These are phyloP conservation scores for Triticum dicoccoides DNA, from an alignment of 176 grass and related monocot species.

Conservation along the genomic window DNA sequence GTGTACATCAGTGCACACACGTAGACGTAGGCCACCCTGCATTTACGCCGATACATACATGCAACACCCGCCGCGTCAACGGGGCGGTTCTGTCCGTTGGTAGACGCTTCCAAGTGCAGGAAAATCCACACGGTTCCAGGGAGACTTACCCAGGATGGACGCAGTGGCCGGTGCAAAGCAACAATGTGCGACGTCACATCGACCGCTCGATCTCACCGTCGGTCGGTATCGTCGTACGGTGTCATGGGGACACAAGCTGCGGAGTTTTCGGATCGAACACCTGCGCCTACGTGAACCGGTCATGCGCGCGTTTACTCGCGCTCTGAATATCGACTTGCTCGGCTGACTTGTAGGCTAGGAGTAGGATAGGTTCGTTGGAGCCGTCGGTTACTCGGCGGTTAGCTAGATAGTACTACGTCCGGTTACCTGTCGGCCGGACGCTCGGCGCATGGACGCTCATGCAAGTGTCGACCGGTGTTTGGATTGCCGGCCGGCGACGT, in stretches of 20 bases:
- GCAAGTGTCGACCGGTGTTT: constrained; percentile 24
- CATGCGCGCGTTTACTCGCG: neutral
- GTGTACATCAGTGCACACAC: neutral
- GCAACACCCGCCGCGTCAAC: neutral
- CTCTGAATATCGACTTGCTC: neutral
- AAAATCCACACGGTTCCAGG: neutral
- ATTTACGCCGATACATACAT: neutral
- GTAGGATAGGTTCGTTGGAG: neutral
- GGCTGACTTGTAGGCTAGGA: neutral
- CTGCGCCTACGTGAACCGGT: neutral
- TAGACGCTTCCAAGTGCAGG: neutral
- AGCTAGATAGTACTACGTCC: neutral
- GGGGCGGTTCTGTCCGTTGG: neutral
- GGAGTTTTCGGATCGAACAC: neutral
- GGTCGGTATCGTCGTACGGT: neutral
- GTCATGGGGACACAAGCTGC: neutral
- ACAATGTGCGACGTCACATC: neutral
- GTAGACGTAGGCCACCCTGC: neutral
- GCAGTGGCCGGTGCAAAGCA: neutral
- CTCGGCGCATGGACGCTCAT: neutral
- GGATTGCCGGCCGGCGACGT: constrained; percentile 2
- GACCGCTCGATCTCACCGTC: neutral
- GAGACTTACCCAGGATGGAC: neutral
- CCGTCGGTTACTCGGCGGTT: neutral
- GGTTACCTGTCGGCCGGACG: neutral